Evolutionary conservation across 2,329 filamentous ascomycete species (phyloP), one percentile per base, ranked within the genome.

Genomic region (Didymella arachidicola): DNA sequence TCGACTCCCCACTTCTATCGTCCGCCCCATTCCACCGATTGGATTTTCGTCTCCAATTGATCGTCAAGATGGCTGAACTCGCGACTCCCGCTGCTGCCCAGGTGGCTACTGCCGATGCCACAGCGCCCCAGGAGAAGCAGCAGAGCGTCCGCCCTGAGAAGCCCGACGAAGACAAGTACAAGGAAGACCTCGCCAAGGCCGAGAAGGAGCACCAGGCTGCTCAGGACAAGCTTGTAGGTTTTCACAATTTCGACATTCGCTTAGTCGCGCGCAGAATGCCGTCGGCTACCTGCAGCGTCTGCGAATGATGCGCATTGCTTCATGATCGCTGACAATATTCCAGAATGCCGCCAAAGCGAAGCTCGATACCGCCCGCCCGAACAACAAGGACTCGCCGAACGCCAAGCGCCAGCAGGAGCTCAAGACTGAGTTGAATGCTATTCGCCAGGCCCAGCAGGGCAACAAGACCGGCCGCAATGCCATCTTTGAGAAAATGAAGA

Each of bases 401-500:
- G 89, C 88, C 72, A 92, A 96, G 83, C 91, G 89, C 76, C 91
- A 93, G 74, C 86, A 92, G 77, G 92, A 97, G 78, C 87, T 98
- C 66, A 90, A 92, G 71, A 82, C 87, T 53, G 87, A 98, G 80
- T 86, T 93, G 71, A 89, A 89, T 75, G 86, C 90, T 67, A 97
- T 99, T 79, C 89, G 91, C 63, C 86, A 89, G 78, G 89, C 95
- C 82, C 95, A 98, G 82, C 89, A 89, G 68, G 89, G 87, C 60
- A 91, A 92, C 82, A 99, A 99, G 85, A 86, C 88, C 59, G 88
- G 90, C 53, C 90, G 93, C 55, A 86, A 84, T 69, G 84, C 85
- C 74, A 89, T 93, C 78, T 86, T 92, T 72, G 93, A 97, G 72
- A 92, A 96, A 81, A 91, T 97, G 82, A 96, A 95, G 86, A 88